phyloP scores from a whole-genome alignment of 2,329 filamentous ascomycete species.

The Penicillium nordicum region DNA sequence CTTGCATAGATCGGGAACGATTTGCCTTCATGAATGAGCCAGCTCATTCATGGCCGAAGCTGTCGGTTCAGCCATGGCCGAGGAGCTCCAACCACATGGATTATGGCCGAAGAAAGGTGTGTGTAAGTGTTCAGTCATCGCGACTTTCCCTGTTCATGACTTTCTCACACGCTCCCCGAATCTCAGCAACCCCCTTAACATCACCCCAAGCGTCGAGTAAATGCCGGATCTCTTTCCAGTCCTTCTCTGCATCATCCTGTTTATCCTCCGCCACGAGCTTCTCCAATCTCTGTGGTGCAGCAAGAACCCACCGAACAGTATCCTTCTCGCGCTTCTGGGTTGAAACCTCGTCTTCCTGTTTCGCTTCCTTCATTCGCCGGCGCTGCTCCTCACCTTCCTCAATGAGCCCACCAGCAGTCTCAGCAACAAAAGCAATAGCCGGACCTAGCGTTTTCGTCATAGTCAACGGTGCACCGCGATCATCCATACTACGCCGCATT shows the following conservation, averaged over 20 bases:
- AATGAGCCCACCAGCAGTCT: conserved; percentile 41
- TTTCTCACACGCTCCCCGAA: conserved; percentile 40
- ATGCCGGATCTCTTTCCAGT: conserved; percentile 42
- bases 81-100: background rate
- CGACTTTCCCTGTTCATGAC: conserved; percentile 31
- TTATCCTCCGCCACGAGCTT: conserved; percentile 38
- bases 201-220: conserved; percentile 44
- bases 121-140: conserved; percentile 21
- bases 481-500: conserved; percentile 50
- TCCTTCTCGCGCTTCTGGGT: conserved; percentile 35
- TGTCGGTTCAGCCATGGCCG: background rate
- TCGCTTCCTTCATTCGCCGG: conserved; percentile 28
- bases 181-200: conserved; percentile 43
- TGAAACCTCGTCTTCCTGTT: conserved; percentile 14
- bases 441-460: conserved; percentile 46
- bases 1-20: background rate
- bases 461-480: conserved; percentile 43
- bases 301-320: conserved; percentile 47
- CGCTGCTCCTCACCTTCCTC: conserved; percentile 39
- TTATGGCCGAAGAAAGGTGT: background rate
- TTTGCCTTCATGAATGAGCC: background rate
- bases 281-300: conserved; percentile 39
- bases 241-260: conserved; percentile 38
- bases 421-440: conserved; percentile 44
- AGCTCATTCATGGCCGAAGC: background rate